Percentiles rank a stretch among this genome's conserved stretches.
Evolutionary conservation across 768 basidiomycete species (phyloP).

Genomic region (Strobilomyces confusus): DNA sequence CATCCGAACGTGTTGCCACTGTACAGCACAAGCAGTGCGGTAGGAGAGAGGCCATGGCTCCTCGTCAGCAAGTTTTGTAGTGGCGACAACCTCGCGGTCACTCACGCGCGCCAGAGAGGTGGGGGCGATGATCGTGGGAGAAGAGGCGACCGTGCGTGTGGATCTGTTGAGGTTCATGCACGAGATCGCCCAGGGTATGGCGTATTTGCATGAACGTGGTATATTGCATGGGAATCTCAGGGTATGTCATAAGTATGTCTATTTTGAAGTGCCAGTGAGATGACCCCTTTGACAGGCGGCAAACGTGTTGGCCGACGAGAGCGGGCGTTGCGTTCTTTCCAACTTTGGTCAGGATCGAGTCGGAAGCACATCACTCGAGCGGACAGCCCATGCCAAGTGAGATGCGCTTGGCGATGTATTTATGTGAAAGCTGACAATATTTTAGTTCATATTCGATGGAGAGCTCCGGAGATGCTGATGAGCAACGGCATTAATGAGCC

Average conservation of each 20-base stretch:
- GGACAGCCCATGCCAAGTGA: constrained; percentile 46
- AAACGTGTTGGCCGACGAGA: constrained; percentile 73
- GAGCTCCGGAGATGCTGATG: constrained; percentile 61
- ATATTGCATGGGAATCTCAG: constrained; percentile 82
- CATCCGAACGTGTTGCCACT: constrained; percentile 72
- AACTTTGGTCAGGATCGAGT: constrained; percentile 83
- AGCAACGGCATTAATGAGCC: constrained; percentile 32
- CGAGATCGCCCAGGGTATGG: constrained; percentile 79
- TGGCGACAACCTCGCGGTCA: constrained; percentile 60
- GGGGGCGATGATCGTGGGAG: not conserved
- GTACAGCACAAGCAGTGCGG: constrained; percentile 72
- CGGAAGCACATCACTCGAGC: constrained; percentile 60
- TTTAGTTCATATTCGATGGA: constrained; percentile 65
- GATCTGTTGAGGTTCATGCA: constrained; percentile 60
- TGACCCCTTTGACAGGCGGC: constrained; percentile 43
- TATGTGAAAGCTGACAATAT: constrained; percentile 15
- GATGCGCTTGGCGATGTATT: not conserved
- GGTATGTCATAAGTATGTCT: constrained; percentile 38
- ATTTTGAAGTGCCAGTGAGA: not conserved
- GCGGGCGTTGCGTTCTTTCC: constrained; percentile 64
- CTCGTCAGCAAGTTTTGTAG: constrained; percentile 72
- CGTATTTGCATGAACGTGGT: constrained; percentile 65
- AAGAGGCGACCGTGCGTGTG: not conserved
- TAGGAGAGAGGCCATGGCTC: constrained; percentile 71
- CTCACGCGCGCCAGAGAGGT: constrained; percentile 36